phyloP scores from a whole-genome alignment of 129 eudicot genomes.

The Flaveria ramosissima region DNA sequence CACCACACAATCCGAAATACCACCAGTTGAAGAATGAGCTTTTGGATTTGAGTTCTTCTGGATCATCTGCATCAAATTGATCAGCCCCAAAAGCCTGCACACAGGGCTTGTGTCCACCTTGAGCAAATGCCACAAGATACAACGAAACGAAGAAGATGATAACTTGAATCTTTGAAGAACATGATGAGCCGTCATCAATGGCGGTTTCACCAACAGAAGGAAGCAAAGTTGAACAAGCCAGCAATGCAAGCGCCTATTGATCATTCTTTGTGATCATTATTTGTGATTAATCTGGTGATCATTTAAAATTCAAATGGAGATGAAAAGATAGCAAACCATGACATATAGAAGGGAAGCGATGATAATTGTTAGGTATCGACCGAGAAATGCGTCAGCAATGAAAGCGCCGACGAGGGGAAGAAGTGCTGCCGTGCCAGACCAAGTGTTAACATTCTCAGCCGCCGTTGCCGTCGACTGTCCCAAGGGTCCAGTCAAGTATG shows the following conservation, averaged over 20 bases:
- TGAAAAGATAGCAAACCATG: conserved; percentile 35
- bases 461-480: conserved; percentile 53
- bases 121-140: conserved; percentile 57
- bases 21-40: conserved; percentile 79
- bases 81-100: conserved; percentile 73
- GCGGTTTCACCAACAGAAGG: conserved; percentile 29
- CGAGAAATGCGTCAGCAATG: conserved; percentile 55
- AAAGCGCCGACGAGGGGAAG: conserved; percentile 53
- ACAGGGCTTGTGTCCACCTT: conserved; percentile 63
- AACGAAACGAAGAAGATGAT: conserved; percentile 49
- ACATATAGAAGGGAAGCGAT: conserved; percentile 54
- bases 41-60: conserved; percentile 49
- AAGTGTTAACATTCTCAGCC: conserved; percentile 48
- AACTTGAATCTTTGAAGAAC: conserved; percentile 37
- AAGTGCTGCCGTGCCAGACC: conserved; percentile 47
- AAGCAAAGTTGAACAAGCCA: conserved; percentile 56
- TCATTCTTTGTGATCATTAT: too few species aligned
- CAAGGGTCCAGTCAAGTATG: conserved; percentile 45
- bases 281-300: too few species aligned
- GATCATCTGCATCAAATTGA: conserved; percentile 57
- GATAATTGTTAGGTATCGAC: conserved; percentile 57
- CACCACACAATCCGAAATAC: conserved; percentile 46
- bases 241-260: conserved; percentile 60
- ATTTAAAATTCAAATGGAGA: background rate
- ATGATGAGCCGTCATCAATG: background rate